Evolutionary conservation across 495 filamentous ascomycete species (phyloP).

Genomic region (Penicillium samsonianum): DNA sequence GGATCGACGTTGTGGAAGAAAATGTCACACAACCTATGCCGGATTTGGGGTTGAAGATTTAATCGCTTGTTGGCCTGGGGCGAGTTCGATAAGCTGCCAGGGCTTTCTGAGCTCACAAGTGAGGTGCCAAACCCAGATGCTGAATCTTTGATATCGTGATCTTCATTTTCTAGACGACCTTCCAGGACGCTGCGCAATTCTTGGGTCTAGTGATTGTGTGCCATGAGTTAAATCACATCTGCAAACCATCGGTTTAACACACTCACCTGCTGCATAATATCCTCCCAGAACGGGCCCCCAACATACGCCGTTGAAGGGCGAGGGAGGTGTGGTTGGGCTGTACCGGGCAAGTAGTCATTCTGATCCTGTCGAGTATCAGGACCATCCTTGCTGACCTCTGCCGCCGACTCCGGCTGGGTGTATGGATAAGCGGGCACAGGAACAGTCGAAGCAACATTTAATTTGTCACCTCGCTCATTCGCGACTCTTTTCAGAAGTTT

Average conservation of each 20-base stretch:
- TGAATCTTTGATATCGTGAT: conserved; percentile 12
- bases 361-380: conserved; percentile 15
- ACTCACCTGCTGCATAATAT: conserved; percentile 37
- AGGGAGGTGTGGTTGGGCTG: conserved; percentile 14
- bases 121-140: conserved; percentile 15
- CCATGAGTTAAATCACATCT: background rate
- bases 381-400: conserved; percentile 11
- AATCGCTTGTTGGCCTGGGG: conserved; percentile 15
- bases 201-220: conserved; percentile 14
- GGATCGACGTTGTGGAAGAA: conserved; percentile 43
- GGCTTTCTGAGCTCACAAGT: conserved; percentile 24
- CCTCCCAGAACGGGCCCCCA: conserved; percentile 37
- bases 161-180: conserved; percentile 22
- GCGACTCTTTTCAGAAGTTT: conserved; percentile 26
- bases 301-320: conserved; percentile 24
- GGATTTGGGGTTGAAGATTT: conserved; percentile 5
- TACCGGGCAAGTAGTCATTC: conserved; percentile 3
- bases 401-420: background rate
- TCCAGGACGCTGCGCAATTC: conserved; percentile 30
- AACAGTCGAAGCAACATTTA: background rate
- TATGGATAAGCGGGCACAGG: too few relatives aligned
- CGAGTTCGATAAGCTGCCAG: conserved; percentile 18
- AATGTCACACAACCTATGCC: conserved; percentile 31
- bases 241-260: background rate
- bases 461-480: conserved; percentile 10